phyloP scores from a whole-genome alignment of 176 grass and related monocot genomes.

The Hsuehochloa calcarea region DNA sequence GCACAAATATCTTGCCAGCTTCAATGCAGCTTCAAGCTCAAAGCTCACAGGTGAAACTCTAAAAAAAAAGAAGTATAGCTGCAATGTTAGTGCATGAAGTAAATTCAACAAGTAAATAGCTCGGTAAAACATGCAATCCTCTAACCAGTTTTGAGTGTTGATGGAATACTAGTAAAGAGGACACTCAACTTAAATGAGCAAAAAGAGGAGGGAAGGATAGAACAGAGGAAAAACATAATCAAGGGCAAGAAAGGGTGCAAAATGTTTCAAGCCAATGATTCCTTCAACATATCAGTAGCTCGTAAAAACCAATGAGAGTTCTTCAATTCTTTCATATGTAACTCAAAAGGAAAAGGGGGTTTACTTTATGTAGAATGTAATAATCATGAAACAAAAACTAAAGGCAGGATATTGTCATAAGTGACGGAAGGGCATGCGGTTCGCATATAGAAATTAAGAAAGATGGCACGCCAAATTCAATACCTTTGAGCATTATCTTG shows the following conservation, averaged over 20 bases:
- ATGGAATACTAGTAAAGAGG: conserved; percentile 6
- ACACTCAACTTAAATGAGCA: neutral
- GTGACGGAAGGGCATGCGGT: neutral
- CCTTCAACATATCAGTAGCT: neutral
- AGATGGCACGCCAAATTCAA: neutral
- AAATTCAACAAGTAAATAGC: conserved; percentile 16
- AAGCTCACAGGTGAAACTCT: conserved; percentile 99
- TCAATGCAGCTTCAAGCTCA: conserved; percentile 97
- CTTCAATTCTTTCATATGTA: conserved; percentile 7
- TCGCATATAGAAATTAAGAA: neutral
- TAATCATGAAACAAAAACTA: neutral
- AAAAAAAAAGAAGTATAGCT: conserved; percentile 24
- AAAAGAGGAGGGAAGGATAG: neutral
- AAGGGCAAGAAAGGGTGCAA: neutral
- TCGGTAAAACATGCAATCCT: conserved; percentile 12
- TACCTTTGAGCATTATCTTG: conserved; percentile 99
- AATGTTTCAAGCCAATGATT: neutral
- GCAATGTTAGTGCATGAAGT: conserved; percentile 19
- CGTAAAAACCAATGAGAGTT: neutral
- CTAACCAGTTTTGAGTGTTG: neutral
- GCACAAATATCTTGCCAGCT: conserved; percentile 94
- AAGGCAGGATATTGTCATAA: neutral
- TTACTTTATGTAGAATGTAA: conserved; percentile 13
- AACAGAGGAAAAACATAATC: neutral
- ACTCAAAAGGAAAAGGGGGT: neutral